Evolutionary conservation across 2,329 filamentous ascomycete genomes (phyloP).

Genomic region (Penicillium sp.): DNA sequence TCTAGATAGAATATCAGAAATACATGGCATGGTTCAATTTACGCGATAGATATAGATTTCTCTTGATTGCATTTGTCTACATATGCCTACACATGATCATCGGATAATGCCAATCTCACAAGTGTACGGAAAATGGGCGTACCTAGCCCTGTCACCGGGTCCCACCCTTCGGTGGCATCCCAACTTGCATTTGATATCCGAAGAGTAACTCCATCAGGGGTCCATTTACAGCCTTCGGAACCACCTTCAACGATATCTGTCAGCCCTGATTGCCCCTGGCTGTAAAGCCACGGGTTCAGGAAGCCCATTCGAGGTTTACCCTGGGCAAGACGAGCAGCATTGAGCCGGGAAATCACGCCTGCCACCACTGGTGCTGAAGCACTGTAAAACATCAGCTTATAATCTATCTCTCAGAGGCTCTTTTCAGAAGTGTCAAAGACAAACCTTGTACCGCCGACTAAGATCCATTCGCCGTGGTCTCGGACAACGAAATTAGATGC

Average conservation of each 20-base stretch:
- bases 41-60: not conserved
- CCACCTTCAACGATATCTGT: constrained; percentile 52
- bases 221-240: constrained; percentile 47
- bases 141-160: constrained; percentile 50
- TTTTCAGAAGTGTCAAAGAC: constrained; percentile 8
- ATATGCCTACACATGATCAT: not conserved
- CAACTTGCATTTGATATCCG: constrained; percentile 49
- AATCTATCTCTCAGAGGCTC: not conserved
- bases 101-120: constrained; percentile 17
- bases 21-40: not conserved
- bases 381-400: constrained; percentile 27
- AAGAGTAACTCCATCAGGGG: constrained; percentile 35
- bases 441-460: constrained; percentile 50
- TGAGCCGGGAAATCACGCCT: constrained; percentile 62
- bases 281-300: constrained; percentile 63
- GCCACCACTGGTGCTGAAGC: constrained; percentile 64
- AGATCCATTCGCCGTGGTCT: constrained; percentile 36
- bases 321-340: constrained; percentile 59
- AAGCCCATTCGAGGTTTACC: constrained; percentile 58
- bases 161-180: constrained; percentile 53
- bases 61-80: not conserved
- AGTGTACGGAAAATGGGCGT: constrained; percentile 31
- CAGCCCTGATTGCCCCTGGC: constrained; percentile 43
- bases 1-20: not conserved
- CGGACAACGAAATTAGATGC: constrained; percentile 43